These are phyloP conservation scores for Trichosporon faecale DNA, from an alignment of 1,284 basidiomycete species.

Conservation along the genomic window DNA sequence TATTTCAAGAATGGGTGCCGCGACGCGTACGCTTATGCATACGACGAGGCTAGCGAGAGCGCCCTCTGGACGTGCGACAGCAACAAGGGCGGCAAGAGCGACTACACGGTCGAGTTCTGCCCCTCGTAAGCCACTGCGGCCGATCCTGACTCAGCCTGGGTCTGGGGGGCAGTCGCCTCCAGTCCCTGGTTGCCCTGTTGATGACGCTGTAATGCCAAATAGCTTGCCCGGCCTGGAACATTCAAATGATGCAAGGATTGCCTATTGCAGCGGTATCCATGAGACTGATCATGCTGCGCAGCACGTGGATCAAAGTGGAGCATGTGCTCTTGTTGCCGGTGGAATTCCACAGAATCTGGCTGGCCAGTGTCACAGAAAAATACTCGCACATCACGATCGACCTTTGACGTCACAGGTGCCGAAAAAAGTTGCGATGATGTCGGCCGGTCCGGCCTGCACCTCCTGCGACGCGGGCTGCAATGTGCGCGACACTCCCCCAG, in stretches of 20 bases:
- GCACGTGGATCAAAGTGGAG: not conserved
- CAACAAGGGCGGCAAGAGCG: not conserved
- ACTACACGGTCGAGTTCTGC: conserved; percentile 42
- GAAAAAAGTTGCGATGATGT: too few relatives aligned
- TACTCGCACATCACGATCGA: not conserved
- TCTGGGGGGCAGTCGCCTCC: not conserved
- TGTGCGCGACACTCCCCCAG: not conserved
- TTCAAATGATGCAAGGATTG: not conserved
- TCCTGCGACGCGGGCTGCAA: too few relatives aligned
- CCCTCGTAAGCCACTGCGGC: conserved; percentile 15
- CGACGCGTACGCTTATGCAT: conserved; percentile 38
- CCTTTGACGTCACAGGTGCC: not conserved
- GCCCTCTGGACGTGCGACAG: conserved; percentile 32
- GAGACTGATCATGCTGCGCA: not conserved
- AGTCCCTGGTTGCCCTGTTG: not conserved
- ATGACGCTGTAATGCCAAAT: too few relatives aligned
- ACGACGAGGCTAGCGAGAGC: conserved; percentile 34
- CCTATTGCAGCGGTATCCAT: not conserved
- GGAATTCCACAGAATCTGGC: not conserved
- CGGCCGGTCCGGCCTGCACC: too few relatives aligned
- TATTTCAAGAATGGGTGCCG: conserved; percentile 39
- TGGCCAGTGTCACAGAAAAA: not conserved
- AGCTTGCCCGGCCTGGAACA: too few relatives aligned
- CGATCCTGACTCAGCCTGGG: not conserved
- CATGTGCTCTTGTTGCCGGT: not conserved